phyloP scores from a whole-genome alignment of 179 eudicot species.

The Heliamphora pulchella region DNA sequence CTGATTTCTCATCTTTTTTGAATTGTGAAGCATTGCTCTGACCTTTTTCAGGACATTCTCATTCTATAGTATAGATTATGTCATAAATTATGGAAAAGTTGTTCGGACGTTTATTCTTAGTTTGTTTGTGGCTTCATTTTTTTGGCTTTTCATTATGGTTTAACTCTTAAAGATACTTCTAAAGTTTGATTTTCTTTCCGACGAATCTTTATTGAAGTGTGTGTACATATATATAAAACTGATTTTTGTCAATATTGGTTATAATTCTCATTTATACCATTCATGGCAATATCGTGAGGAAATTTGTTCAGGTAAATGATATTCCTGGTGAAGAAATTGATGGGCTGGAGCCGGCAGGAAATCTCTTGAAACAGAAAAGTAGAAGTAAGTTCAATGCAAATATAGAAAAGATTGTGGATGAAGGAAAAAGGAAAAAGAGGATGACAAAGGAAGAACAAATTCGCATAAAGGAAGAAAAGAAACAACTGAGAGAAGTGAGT shows the following conservation, averaged over 20 bases:
- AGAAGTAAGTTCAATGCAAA: conserved; percentile 25
- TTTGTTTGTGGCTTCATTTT: neutral
- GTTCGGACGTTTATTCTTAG: neutral
- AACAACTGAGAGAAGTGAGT: conserved; percentile 56
- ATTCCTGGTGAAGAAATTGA: conserved; percentile 28
- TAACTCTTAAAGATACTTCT: neutral
- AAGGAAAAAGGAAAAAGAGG: conserved; percentile 29
- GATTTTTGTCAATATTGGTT: too few species aligned
- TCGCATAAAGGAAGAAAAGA: conserved; percentile 57
- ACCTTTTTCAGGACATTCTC: neutral
- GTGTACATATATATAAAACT: neutral
- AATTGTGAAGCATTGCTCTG: neutral
- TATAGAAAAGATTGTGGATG: conserved; percentile 25
- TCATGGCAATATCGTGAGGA: neutral
- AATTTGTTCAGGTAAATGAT: conserved; percentile 11
- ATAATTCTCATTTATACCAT: neutral
- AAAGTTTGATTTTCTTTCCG: neutral
- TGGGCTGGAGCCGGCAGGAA: conserved; percentile 15
- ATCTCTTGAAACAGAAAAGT: conserved; percentile 17
- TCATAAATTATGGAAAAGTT: neutral
- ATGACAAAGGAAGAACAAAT: conserved; percentile 47
- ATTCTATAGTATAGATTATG: neutral
- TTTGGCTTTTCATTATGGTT: neutral
- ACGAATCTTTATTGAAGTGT: neutral
- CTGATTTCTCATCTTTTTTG: neutral